These are phyloP conservation scores for Saturnispora halmiae DNA, from an alignment of 805 yeast genomes.

Conservation along the genomic window DNA sequence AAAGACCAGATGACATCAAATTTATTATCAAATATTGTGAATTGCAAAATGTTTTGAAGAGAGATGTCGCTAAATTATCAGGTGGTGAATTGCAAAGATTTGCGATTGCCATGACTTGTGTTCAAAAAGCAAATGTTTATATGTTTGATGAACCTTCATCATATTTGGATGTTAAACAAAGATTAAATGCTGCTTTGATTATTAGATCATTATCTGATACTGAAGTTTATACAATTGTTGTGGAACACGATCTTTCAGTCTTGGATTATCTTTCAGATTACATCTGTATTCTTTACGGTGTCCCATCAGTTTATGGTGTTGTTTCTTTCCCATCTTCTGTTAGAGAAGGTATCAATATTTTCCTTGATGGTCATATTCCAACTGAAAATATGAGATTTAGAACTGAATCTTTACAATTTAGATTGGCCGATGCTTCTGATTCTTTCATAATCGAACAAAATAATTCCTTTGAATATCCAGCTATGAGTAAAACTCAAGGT, in stretches of 20 bases:
- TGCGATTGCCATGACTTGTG: conserved; percentile 95
- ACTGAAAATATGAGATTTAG: conserved; percentile 96
- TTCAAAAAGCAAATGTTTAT: conserved; percentile 89
- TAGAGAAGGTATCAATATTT: conserved; percentile 97
- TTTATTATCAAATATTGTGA: conserved; percentile 63
- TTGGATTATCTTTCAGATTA: conserved; percentile 94
- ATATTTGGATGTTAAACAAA: conserved; percentile 95
- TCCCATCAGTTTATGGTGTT: conserved; percentile 97
- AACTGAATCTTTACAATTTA: conserved; percentile 89
- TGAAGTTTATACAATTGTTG: conserved; percentile 83
- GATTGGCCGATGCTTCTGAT: conserved; percentile 85
- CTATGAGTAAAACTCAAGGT: conserved; percentile 86
- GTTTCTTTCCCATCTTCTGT: conserved; percentile 95
- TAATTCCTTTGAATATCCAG: conserved; percentile 67
- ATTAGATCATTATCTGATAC: conserved; percentile 78
- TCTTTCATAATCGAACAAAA: conserved; percentile 67
- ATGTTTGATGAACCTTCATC: conserved; percentile 99
- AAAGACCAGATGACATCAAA: conserved; percentile 60
- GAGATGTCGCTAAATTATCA: conserved; percentile 84
- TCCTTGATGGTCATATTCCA: conserved; percentile 96
- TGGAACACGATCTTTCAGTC: conserved; percentile 97
- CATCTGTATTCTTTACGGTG: conserved; percentile 95
- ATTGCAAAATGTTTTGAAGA: conserved; percentile 61
- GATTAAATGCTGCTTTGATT: conserved; percentile 93
- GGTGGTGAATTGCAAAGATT: conserved; percentile 99